phyloP scores from a whole-genome alignment of 371 early-diverging fungal species.

The Dinochytrium kinnereticum region DNA sequence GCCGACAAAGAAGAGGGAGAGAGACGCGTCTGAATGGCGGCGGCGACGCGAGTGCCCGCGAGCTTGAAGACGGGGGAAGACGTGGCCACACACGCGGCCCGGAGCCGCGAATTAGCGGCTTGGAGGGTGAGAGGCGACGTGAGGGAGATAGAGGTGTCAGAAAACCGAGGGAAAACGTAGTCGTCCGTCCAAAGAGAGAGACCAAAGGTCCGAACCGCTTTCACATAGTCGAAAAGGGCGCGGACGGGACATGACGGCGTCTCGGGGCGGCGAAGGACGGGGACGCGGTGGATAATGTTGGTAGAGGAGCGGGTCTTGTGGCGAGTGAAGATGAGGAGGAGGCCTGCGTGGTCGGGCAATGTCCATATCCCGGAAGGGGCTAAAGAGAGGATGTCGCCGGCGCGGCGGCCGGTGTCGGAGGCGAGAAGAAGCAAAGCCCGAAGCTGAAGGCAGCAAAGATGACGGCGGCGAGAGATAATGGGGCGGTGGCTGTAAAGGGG shows the following conservation, averaged over 20 bases:
- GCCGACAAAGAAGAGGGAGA: not conserved
- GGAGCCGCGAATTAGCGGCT: not conserved
- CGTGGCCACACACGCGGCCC: not conserved
- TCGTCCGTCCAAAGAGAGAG: not conserved
- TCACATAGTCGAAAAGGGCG: not conserved
- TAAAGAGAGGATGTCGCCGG: slow-evolving; percentile 10
- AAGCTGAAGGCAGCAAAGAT: not conserved
- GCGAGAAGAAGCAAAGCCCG: not conserved
- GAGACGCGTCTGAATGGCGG: not conserved
- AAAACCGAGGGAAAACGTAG: not conserved
- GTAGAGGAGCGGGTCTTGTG: not conserved
- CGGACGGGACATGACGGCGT: not conserved
- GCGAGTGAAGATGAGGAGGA: not conserved
- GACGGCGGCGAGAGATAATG: not conserved
- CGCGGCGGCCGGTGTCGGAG: not conserved
- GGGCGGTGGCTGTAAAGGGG: too few relatives aligned
- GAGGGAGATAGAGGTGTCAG: not conserved
- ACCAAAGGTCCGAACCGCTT: not conserved
- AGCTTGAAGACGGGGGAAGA: not conserved
- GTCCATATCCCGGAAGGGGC: not conserved
- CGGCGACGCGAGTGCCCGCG: not conserved
- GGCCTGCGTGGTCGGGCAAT: not conserved
- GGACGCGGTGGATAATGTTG: not conserved
- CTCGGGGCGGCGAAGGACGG: not conserved
- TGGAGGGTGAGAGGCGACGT: not conserved